phyloP scores from a whole-genome alignment of 768 basidiomycete genomes.

The Strobilomyces dryophilus region DNA sequence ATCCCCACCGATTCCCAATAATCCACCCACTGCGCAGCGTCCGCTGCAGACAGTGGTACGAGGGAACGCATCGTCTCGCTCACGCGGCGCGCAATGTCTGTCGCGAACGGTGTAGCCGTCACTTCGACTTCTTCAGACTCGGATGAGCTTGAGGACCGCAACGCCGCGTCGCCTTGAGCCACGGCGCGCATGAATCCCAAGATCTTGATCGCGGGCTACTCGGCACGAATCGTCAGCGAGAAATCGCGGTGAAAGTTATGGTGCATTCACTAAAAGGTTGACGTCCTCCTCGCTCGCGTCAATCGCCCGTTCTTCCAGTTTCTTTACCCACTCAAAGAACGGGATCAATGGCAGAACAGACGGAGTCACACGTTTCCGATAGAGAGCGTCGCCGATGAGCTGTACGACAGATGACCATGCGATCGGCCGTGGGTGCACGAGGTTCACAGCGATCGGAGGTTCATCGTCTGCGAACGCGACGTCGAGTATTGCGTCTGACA shows the following conservation, averaged over 20 bases:
- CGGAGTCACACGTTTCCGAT: slow-evolving; percentile 6
- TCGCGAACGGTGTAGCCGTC: slow-evolving; percentile 16
- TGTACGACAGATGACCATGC: slow-evolving; percentile 23
- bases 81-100: slow-evolving; percentile 24
- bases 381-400: slow-evolving; percentile 18
- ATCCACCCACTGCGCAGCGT: slow-evolving; percentile 33
- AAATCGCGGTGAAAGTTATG: too few species aligned
- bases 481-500: too few species aligned
- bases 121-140: too few species aligned
- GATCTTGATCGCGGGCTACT: too few species aligned
- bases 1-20: slow-evolving; percentile 35
- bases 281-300: slow-evolving; percentile 22
- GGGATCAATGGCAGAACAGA: slow-evolving; percentile 29
- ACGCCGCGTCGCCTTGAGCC: too few species aligned
- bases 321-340: slow-evolving; percentile 28
- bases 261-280: slow-evolving; percentile 26
- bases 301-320: slow-evolving; percentile 13
- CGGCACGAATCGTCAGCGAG: too few species aligned
- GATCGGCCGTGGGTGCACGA: slow-evolving; percentile 34
- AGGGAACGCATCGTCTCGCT: slow-evolving; percentile 34
- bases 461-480: too few species aligned
- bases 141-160: too few species aligned
- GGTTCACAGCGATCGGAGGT: too few species aligned
- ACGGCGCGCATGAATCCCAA: too few species aligned
- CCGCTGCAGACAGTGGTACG: slow-evolving; percentile 19